Evolutionary conservation across 495 filamentous ascomycete species (phyloP), one percentile per base, ranked within the genome.

Genomic region (Pseudomonodictys pantanalensis): DNA sequence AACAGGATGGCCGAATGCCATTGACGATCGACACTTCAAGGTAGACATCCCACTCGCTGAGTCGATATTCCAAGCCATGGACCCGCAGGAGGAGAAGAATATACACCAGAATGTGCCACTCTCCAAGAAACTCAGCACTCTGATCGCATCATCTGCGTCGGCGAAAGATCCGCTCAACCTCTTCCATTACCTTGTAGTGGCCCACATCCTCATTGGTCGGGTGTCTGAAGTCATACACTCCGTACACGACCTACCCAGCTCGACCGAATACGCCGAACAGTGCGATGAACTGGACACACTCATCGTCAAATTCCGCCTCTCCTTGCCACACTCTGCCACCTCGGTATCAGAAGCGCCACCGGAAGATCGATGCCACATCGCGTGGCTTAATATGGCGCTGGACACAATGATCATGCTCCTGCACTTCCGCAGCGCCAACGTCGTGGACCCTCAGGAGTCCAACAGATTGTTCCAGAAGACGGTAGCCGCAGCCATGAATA

Each of bases 301-400:
- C 3, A 28, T 65, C 20, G 41, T 65, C 15, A 50, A 47, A 28
- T 56, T 65, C 24, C 62, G 62, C 5, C 57, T 65, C 45, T 57
- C 44, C 29, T 35, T 65, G 7, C 62, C 62, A 26, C 62, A 52
- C 3, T 25, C 35, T 10, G 47, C 52, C 2, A 60, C 56, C 2
- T 56, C 51, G 7, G 26, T 65, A 12, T 28, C 57, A 0, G 62
- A 60, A 43, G 38, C 51, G 3, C 44, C 52, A 17, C 3, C 44
- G 2, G 47, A 61, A 8, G 29, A 26, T 17, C 43, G 51, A 18
- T n/a, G 20, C 12, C 39, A 60, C 26, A 52, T 60, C 28, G 29
- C 52, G 12, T 60, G 62, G 62, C 56, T 65, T 0, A 57, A 38
- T 17, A 24, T 12, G 2, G 52, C 41, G 5, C 56, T 65, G 9